phyloP scores from a whole-genome alignment of 2,329 filamentous ascomycete genomes.

The Ophiocordyceps sinensis region DNA sequence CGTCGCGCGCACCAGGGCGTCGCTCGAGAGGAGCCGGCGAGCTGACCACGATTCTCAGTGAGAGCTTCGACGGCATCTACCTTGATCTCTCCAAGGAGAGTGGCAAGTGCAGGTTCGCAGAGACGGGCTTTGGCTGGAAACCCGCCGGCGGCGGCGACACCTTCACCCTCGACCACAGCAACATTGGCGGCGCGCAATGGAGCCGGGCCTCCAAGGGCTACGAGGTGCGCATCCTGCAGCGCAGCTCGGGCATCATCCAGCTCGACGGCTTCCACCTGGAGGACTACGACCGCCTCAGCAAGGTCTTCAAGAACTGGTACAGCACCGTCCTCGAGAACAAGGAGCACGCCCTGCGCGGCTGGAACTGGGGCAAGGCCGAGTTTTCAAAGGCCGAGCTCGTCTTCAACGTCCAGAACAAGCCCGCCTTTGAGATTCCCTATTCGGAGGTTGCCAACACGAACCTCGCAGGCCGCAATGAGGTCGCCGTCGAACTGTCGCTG shows the following conservation, averaged over 20 bases:
- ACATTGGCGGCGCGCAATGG: constrained; percentile 84
- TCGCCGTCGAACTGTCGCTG: constrained; percentile 84
- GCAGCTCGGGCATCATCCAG: constrained; percentile 75
- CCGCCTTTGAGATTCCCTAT: constrained; percentile 93
- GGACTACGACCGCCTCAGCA: constrained; percentile 80
- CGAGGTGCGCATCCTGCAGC: constrained; percentile 81
- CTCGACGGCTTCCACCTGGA: constrained; percentile 91
- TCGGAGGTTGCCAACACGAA: constrained; percentile 97
- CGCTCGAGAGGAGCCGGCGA: neutral
- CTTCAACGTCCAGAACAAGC: constrained; percentile 94
- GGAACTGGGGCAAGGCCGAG: constrained; percentile 99
- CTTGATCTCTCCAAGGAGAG: constrained; percentile 86
- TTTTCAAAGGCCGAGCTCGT: constrained; percentile 89
- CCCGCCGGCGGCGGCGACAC: constrained; percentile 75
- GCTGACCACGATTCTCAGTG: constrained; percentile 26
- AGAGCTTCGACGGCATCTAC: constrained; percentile 96
- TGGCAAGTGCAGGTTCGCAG: constrained; percentile 88
- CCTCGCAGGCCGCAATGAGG: constrained; percentile 91
- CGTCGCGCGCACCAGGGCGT: too few relatives aligned
- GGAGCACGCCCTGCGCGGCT: constrained; percentile 88
- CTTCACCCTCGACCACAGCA: constrained; percentile 79
- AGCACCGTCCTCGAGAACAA: constrained; percentile 82
- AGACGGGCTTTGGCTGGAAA: constrained; percentile 93
- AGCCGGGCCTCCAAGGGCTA: constrained; percentile 84
- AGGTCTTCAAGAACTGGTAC: constrained; percentile 97